Evolutionary conservation across 805 yeast genomes (phyloP).

Genomic region (Suhomyces kilbournensis): DNA sequence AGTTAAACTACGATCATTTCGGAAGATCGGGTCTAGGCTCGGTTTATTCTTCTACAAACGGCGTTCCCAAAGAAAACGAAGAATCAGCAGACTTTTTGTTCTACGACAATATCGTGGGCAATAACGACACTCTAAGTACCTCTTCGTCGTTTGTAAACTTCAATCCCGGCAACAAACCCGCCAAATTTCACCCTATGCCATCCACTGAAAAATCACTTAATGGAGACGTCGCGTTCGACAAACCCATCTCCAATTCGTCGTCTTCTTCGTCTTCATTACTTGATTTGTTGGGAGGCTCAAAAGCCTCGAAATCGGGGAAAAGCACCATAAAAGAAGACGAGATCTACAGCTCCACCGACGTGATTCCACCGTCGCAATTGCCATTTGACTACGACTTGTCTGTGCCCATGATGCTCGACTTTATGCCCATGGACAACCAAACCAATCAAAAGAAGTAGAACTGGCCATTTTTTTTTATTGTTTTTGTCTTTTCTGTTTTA

Average conservation of each 20-base stretch:
- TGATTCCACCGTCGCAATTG: conserved; percentile 9
- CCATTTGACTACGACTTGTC: conserved; percentile 10
- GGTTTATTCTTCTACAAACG: conserved; percentile 1
- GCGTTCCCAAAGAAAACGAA: conserved; percentile 1
- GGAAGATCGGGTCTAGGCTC: conserved; percentile 14
- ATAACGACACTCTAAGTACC: conserved; percentile 3
- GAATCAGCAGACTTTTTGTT: conserved; percentile 3
- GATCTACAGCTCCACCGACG: not conserved
- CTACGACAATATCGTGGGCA: conserved; percentile 6
- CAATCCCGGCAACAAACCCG: not conserved
- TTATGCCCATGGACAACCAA: conserved; percentile 4
- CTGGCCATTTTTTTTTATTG: not conserved
- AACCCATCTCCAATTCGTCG: not conserved
- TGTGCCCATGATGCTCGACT: conserved; percentile 9
- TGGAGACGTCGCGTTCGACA: not conserved
- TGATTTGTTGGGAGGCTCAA: not conserved
- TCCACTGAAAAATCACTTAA: not conserved
- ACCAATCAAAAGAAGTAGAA: not conserved
- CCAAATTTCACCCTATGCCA: not conserved
- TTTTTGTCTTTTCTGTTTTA: not conserved
- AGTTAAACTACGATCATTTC: conserved; percentile 10
- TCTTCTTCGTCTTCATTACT: not conserved
- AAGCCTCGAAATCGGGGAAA: not conserved
- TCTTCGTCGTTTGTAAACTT: conserved; percentile 9
- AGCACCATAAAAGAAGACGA: not conserved